Percentiles rank a stretch among this genome's conserved stretches.
These are phyloP conservation scores for Ophiosphaerella korrae DNA, from an alignment of 2,329 filamentous ascomycete species.

Conservation along the genomic window DNA sequence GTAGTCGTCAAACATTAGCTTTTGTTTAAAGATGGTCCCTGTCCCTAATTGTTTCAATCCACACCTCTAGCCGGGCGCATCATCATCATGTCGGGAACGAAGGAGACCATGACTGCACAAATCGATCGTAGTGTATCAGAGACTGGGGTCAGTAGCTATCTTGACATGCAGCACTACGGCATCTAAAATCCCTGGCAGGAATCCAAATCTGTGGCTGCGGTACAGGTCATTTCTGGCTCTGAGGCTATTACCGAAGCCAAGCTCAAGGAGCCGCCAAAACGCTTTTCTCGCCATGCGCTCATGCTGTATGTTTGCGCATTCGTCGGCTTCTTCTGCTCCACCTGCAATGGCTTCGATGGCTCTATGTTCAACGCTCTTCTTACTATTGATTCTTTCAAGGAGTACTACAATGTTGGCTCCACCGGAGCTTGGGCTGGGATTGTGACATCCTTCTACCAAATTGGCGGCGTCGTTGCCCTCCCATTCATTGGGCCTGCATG, in stretches of 20 bases:
- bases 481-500: conserved; percentile 54
- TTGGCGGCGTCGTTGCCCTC: conserved; percentile 52
- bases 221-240: conserved; percentile 57
- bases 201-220: conserved; percentile 31
- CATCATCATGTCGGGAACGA: background rate
- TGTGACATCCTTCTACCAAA: conserved; percentile 55
- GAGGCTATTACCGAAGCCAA: conserved; percentile 62
- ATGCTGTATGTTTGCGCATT: conserved; percentile 29
- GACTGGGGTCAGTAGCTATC: background rate
- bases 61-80: background rate
- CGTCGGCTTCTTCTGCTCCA: conserved; percentile 53
- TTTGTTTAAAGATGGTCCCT: background rate
- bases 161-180: too few species aligned
- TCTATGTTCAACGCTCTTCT: conserved; percentile 59
- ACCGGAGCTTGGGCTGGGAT: conserved; percentile 53
- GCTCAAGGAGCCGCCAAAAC: conserved; percentile 56
- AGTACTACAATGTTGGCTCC: conserved; percentile 50
- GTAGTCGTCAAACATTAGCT: background rate
- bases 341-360: conserved; percentile 64
- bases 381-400: conserved; percentile 53
- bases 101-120: background rate
- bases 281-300: conserved; percentile 22
- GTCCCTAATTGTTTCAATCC: background rate
- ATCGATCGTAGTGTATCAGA: background rate
- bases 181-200: conserved; percentile 7